Percentiles rank a stretch among this genome's conserved stretches.
These are phyloP conservation scores for Apiospora arundinis DNA, from an alignment of 2,329 filamentous ascomycete genomes.

Conservation along the genomic window DNA sequence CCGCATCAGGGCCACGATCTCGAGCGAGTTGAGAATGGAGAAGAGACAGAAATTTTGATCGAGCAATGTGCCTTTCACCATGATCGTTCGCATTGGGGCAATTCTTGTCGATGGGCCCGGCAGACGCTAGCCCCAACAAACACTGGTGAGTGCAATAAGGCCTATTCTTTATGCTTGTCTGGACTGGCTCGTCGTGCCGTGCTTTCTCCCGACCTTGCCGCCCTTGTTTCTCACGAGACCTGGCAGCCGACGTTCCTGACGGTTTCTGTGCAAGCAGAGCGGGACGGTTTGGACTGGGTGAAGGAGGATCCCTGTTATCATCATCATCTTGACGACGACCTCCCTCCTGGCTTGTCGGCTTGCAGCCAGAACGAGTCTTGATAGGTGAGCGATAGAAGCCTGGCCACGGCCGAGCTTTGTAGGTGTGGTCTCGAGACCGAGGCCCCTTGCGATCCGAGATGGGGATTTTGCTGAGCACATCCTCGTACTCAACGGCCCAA, in stretches of 20 bases:
- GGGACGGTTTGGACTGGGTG: constrained; percentile 22
- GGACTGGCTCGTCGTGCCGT: constrained; percentile 5
- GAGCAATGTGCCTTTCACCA: constrained; percentile 33
- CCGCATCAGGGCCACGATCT: constrained; percentile 40
- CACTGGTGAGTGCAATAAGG: constrained; percentile 31
- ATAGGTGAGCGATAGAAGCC: constrained; percentile 40
- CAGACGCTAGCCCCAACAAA: constrained; percentile 61
- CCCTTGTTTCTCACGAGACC: background rate
- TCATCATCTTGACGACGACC: background rate
- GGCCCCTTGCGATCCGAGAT: constrained; percentile 24
- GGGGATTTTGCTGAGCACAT: constrained; percentile 27
- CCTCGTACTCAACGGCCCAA: constrained; percentile 41
- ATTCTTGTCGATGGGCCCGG: constrained; percentile 33
- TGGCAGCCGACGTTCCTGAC: background rate
- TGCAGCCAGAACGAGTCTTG: constrained; percentile 35
- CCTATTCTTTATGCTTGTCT: constrained; percentile 18
- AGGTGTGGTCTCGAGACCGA: constrained; percentile 17
- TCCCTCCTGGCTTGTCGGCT: constrained; percentile 14
- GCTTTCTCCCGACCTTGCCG: constrained; percentile 1
- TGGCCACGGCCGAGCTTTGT: constrained; percentile 34
- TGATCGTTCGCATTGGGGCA: constrained; percentile 40
- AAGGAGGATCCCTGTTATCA: constrained; percentile 22
- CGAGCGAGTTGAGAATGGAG: constrained; percentile 37
- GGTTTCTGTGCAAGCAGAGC: background rate
- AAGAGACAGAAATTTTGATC: constrained; percentile 35